Evolutionary conservation across 805 yeast genomes (phyloP).

Genomic region (Metschnikowia continentalis): DNA sequence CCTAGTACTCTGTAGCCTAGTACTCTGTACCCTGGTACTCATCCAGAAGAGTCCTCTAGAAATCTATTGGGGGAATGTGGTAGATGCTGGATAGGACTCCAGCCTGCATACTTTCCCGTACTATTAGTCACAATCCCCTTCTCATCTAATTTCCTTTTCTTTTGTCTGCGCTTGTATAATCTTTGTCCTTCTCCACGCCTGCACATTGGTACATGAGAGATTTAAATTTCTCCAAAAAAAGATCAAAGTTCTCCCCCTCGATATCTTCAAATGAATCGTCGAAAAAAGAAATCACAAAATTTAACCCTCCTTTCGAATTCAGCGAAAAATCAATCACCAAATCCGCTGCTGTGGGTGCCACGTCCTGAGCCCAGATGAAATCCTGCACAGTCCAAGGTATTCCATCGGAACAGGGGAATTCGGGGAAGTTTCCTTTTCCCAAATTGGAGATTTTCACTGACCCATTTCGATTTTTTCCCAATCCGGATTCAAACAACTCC

Average conservation of each 20-base stretch:
- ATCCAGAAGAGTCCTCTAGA: no score
- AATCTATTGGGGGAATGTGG: no score
- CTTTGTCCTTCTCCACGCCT: neutral
- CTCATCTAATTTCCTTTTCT: no score
- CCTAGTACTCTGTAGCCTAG: no score
- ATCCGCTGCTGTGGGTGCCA: constrained; percentile 33
- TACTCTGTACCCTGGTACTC: no score
- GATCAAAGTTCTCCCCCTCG: constrained; percentile 22
- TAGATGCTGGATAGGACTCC: no score
- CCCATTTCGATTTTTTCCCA: constrained; percentile 29
- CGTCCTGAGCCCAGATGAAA: constrained; percentile 34
- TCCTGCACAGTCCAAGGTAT: constrained; percentile 26
- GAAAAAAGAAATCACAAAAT: constrained; percentile 29
- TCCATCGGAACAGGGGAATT: constrained; percentile 3
- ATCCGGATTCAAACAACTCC: constrained; percentile 19
- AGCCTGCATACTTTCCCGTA: no score
- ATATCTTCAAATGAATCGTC: constrained; percentile 26
- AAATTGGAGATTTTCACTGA: constrained; percentile 34
- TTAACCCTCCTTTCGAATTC: constrained; percentile 31
- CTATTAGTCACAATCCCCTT: no score
- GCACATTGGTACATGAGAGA: constrained; percentile 6
- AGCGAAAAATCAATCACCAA: constrained; percentile 31
- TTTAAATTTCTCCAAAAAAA: constrained; percentile 18
- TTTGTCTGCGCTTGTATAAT: no score
- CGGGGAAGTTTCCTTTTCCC: constrained; percentile 28